A percentile compares a stretch with the other conserved stretches of the same genome.
phyloP scores from a whole-genome alignment of 2,329 filamentous ascomycete species.

The Colletotrichum lupini region DNA sequence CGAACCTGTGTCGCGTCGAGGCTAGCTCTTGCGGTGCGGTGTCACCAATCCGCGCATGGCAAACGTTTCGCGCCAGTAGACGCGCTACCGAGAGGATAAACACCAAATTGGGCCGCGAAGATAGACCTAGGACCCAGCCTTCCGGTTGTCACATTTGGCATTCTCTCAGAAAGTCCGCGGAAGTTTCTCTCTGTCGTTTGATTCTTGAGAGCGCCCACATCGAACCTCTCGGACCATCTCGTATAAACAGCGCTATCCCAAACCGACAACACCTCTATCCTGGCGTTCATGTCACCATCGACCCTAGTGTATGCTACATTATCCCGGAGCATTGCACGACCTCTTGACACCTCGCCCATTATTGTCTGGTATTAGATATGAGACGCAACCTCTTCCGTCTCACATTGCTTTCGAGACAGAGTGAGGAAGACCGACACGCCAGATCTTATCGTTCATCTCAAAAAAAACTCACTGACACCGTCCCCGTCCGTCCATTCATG shows the following conservation, averaged over 20 bases:
- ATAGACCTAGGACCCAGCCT: background rate
- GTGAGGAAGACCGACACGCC: background rate
- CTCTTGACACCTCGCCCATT: background rate
- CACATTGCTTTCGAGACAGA: background rate
- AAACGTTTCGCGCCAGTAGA: background rate
- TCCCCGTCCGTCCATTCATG: background rate
- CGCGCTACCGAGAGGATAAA: background rate
- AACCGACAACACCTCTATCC: background rate
- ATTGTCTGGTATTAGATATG: background rate
- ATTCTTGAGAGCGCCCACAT: background rate
- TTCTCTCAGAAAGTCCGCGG: background rate
- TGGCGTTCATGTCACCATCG: background rate
- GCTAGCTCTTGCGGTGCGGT: background rate
- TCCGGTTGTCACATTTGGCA: background rate
- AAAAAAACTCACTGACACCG: background rate
- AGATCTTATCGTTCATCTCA: conserved; percentile 21
- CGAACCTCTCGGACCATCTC: conserved; percentile 1
- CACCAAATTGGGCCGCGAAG: background rate
- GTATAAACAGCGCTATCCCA: background rate
- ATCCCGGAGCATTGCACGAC: background rate
- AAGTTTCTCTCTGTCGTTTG: background rate
- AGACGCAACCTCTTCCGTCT: conserved; percentile 13
- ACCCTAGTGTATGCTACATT: conserved; percentile 12
- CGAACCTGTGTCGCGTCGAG: conserved; percentile 6
- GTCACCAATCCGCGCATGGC: background rate